These are phyloP conservation scores for Symmetrospora coprosmae DNA, from an alignment of 768 basidiomycete species.

Conservation along the genomic window DNA sequence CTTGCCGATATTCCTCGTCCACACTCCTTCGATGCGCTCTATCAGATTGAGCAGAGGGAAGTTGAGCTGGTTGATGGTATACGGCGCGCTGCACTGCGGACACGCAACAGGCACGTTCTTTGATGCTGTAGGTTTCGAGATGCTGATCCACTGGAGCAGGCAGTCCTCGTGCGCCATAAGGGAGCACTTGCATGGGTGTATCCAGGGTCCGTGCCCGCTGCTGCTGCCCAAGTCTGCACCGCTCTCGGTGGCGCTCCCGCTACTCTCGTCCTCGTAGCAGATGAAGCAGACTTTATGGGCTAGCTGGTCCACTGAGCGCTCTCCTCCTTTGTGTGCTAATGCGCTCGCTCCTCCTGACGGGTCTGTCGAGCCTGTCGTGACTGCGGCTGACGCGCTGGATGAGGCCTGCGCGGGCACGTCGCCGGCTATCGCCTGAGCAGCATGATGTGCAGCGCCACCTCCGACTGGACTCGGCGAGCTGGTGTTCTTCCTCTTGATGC, in stretches of 20 bases:
- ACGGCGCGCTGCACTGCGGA: constrained; percentile 27
- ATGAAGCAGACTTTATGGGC: constrained; percentile 30
- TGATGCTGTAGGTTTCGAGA: not conserved
- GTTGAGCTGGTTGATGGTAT: constrained; percentile 16
- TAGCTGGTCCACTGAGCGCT: constrained; percentile 12
- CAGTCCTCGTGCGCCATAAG: constrained; percentile 28
- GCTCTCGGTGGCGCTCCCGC: not conserved
- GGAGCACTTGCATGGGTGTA: constrained; percentile 29
- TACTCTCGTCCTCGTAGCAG: constrained; percentile 27
- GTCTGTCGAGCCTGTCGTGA: no score
- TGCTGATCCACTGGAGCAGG: constrained; percentile 27
- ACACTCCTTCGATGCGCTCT: constrained; percentile 8
- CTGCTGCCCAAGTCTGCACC: not conserved
- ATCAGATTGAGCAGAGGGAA: not conserved
- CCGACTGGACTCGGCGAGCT: no score
- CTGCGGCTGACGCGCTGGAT: no score
- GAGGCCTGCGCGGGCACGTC: no score
- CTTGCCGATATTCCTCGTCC: constrained; percentile 2
- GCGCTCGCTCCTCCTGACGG: no score
- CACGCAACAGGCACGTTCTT: constrained; percentile 7
- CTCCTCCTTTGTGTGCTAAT: not conserved
- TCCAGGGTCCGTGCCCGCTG: not conserved
- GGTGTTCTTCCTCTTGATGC: constrained; percentile 16
- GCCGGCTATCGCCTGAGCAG: no score
- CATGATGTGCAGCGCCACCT: no score